Evolutionary conservation across 441 rosid genomes (phyloP), one percentile per base, ranked within the genome.

Genomic region (Sinapis alba): DNA sequence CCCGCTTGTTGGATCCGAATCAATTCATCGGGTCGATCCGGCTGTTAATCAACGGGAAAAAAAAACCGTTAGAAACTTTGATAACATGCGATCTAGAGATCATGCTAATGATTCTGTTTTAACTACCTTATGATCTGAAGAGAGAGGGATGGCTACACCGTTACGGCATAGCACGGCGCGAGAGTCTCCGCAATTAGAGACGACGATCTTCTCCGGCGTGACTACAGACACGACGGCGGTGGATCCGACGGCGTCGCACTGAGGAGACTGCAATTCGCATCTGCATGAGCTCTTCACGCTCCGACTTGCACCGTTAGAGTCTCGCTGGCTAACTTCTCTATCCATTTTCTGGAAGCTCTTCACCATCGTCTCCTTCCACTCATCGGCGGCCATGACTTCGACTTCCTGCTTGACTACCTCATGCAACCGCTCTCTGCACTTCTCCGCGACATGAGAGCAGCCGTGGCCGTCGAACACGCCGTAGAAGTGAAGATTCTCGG

Each of bases 401-500:
- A 80, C 63, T 50, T 92, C 98, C 18, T 82, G 83, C 73, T 78
- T 82, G 28, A 91, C 83, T 36, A 94, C 88, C 75, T 87, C 89
- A 62, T 95, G 98, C 51, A 95, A 72, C 66, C 99, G 85, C 24
- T 86, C 88, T 71, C 74, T 89, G 43, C 99, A 95, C 85, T 79
- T 85, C 83, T 81, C 73, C n/a, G 99, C 97, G 62, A 94, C 99
- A 77, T 92, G 99, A 75, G 99, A 95, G 88, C 98, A 95, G 41
- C 99, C 99, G 73, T 95, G 98, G 38, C 99, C 98, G 65, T 95
- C 99, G 34, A 86, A 95, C 0, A 95, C 93, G 20, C 92, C 97
- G 62, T 82, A 95, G 62, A 91, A 88, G 26, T 89, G 90, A 36
- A 79, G 43, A 3, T 65, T 74, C n/a, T 78, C 60, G 0, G 69